Evolutionary conservation across 225 moss, liverwort and hornwort species (phyloP), one percentile per base, ranked within the genome.

Genomic region (Pleurozium schreberi): DNA sequence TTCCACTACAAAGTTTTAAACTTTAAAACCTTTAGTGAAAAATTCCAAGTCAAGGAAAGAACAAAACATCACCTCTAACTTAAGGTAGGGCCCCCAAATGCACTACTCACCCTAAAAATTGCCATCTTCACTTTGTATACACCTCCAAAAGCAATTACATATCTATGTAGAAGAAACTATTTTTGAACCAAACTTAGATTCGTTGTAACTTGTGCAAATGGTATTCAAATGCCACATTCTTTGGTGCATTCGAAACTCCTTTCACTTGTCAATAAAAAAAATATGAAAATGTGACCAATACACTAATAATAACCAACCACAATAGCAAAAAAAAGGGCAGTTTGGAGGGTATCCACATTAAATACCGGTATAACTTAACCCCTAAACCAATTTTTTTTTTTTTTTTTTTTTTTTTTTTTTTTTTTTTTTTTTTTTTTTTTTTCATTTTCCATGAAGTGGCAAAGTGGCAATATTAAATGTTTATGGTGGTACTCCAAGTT

Each of bases 101-200:
- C 2, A 6, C 12, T 21, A n/a, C 7, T 67, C 2, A 68, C 0
- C 22, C n/a, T n/a, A 22, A n/a, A 22, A n/a, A 21, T 1, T 0
- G 3, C n/a, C 68, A n/a, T n/a, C 1, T n/a, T 22, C n/a, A 68
- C 22, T 68, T 0, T 68, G 4, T 21, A 8, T 11, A 38, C 66
- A 66, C 20, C 11, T 66, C 19, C 66, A 36, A 20, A 66, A 20
- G 36, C 5, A 66, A 20, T 36, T 20, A 20, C 1, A 0, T 6
- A 21, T 2, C 4, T 21, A 12, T 22, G 12, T 67, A 10, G 18
- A 64, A 18, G 9, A 36, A 11, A 20, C 1, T 21, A 0, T 21
- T n/a, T n/a, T 67, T 68, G 12, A n/a, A 23, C 13, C 40, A 40
- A 68, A 40, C 12, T 40, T 40, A 23, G 23, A 12, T 40, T 2